Evolutionary conservation across 768 basidiomycete genomes (phyloP), one percentile per base, ranked within the genome.

Genomic region (Leccinum disarticulatum): DNA sequence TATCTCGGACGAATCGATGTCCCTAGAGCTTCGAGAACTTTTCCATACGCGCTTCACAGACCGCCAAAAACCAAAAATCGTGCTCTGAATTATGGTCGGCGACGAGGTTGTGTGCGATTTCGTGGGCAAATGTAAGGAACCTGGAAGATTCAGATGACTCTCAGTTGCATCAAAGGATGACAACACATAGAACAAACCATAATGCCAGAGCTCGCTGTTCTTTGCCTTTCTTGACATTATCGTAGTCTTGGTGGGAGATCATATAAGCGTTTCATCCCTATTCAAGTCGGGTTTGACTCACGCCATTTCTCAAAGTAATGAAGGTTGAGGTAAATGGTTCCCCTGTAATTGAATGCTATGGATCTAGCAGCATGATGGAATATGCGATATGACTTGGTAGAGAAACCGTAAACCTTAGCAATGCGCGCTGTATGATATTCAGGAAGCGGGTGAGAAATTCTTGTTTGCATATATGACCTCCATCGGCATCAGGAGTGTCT

Each of bases 391-490:
- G 46, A 47, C 6, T 14, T 25, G 19, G 84, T 70, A 1, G 90
- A 85, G 35, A 97, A 81, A 61, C 81, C 78, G 71, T 91, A 97
- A 5, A 94, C 76, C 17, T 77, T 67, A 2, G 83, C 80, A 25
- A 97, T 76, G 46, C n/a, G 0, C 84, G 83, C 1, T 73, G 74
- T 58, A 94, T 77, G n/a, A n/a, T n/a, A n/a, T n/a, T n/a, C n/a
- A n/a, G n/a, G 27, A 96, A 94, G 31, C 89, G 83, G 22, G 81
- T 80, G n/a, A 91, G 73, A 0, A 78, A 69, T 14, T 84, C 81
- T 27, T 71, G 72, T 41, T 17, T 41, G 38, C 38, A 41, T 41
- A 17, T 41, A 0, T 17, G 38, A 4, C 66, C 87, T 85, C 14
- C 69, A 66, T 77, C 68, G 10, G 76, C 74, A 43, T 84, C 72